Evolutionary conservation across 306 rosid species (phyloP).

Genomic region (Rosa chinensis): DNA sequence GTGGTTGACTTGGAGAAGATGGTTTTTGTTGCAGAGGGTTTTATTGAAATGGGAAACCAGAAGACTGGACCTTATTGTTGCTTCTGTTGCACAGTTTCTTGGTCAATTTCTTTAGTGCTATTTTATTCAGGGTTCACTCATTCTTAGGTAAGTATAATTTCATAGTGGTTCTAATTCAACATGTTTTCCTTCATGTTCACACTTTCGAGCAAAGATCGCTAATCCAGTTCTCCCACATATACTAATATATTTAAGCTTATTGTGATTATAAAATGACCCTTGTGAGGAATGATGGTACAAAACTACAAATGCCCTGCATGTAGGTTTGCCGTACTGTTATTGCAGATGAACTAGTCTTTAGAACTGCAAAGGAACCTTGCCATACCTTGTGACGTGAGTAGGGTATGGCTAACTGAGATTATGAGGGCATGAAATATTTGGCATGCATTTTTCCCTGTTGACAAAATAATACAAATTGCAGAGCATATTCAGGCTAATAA

Average conservation of each 20-base stretch:
- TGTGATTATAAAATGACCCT: not conserved
- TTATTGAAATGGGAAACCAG: not conserved
- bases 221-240: not conserved
- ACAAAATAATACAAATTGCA: not conserved
- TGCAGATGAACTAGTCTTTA: not conserved
- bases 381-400: not conserved
- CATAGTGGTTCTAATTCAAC: not conserved
- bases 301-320: not conserved
- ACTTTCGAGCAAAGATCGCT: not conserved
- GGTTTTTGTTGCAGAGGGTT: not conserved
- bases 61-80: constrained; percentile 1
- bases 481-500: constrained; percentile 5
- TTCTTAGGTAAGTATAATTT: not conserved
- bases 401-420: not conserved
- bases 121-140: constrained; percentile 10
- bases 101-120: not conserved
- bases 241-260: not conserved
- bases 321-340: not conserved
- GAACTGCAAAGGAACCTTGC: not conserved
- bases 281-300: not conserved
- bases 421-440: not conserved
- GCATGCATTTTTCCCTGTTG: not conserved
- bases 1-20: constrained; percentile 1
- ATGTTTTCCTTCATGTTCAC: not conserved
- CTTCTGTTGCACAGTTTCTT: not conserved